Conservation (phyloP, 257 asterid species). For the Solanum microdontum region DNA sequence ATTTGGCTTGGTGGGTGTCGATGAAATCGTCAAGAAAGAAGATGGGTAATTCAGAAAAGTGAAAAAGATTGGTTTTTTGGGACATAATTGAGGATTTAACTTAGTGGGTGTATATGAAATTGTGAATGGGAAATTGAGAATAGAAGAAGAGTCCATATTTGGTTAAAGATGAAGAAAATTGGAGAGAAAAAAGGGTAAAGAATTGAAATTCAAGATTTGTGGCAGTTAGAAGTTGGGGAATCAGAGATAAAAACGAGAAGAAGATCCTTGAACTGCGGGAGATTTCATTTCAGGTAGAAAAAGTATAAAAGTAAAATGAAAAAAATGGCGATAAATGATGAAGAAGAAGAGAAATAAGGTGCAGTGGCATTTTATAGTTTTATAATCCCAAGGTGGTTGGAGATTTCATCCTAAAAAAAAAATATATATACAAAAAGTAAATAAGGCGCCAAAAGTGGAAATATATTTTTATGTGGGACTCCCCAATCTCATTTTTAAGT, state of each 20-base stretch:
- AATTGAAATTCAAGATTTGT: background rate
- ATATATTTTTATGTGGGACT: background rate
- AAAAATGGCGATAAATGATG: background rate
- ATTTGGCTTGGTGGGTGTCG: background rate
- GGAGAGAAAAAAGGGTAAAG: background rate
- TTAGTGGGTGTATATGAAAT: background rate
- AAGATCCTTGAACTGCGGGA: slow-evolving; percentile 36
- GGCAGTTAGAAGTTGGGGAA: background rate
- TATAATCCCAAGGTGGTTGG: background rate
- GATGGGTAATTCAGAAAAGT: background rate
- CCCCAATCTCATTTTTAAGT: background rate
- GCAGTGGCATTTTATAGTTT: background rate
- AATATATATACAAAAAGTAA: background rate
- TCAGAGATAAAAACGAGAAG: background rate
- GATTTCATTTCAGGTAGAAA: background rate
- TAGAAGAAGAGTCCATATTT: slow-evolving; percentile 18
- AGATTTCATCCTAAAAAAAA: background rate
- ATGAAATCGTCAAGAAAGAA: background rate
- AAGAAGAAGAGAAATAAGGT: background rate
- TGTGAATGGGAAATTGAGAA: background rate
- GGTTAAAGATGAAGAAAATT: background rate
- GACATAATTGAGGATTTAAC: background rate
- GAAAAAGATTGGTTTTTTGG: background rate
- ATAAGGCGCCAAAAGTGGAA: background rate
- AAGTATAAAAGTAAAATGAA: background rate